Evolutionary conservation across 306 rosid species (phyloP), one percentile per base, ranked within the genome.

Genomic region (Acacia melanoxylon): DNA sequence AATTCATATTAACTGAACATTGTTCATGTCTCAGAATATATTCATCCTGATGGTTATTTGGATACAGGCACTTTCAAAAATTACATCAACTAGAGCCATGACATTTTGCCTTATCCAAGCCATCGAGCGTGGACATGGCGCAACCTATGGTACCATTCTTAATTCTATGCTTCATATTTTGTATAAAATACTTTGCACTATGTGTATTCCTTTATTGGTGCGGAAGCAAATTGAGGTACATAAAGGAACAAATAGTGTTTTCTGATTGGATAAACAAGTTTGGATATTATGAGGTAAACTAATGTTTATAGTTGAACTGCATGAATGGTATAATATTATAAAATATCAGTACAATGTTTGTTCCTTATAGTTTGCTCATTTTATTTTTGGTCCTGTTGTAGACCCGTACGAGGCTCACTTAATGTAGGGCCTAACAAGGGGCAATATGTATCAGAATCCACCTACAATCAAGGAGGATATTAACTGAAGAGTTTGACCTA

Each of bases 1-100:
- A 61, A 41, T 9, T 2, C 75, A 14, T 42, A 72, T 46, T 45
- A 25, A 24, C 11, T 46, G 4, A 3, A 73, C 29, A 62, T 31
- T 66, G 22, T 19, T 40, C n/a, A 58, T 75, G 40, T 49, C 46
- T 77, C 56, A 49, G 70, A 65, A 61, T 77, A 58, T 79, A 72
- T 42, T 74, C 16, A 27, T 69, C 73, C 74, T 79, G 3, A n/a
- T 73, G 41, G n/a, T 56, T 70, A 61, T 41, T 31, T 52, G 61
- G 77, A 71, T 77, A 88, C 94, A 95, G 99, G 99, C 99, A 77
- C 84, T 96, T 19, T 96, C 98, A 22, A 96, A 74, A 90, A 88
- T 95, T 67, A 92, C 98, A 37, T 95, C 99, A 75, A 95, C 99
- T 65, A 98, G 99, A 65, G 99, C 98, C 76, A 93, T 95, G 98